phyloP scores from a whole-genome alignment of 2,329 filamentous ascomycete genomes.

The Coniochaeta sp. region DNA sequence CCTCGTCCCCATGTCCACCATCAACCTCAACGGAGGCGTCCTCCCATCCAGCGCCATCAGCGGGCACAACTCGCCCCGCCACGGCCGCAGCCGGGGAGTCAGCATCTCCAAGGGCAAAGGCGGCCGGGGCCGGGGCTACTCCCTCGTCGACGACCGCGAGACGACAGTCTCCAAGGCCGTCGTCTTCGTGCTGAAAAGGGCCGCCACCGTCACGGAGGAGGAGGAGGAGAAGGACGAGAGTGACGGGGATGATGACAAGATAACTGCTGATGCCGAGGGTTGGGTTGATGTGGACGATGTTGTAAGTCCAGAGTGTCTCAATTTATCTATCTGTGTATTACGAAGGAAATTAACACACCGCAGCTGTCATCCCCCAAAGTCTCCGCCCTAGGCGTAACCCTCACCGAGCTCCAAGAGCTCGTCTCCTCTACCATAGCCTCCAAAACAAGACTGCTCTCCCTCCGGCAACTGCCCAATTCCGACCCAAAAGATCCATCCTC shows the following conservation, averaged over 20 bases:
- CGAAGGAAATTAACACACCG: background rate
- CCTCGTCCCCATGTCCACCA: constrained; percentile 25
- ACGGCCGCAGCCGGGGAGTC: constrained; percentile 31
- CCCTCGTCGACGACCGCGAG: constrained; percentile 32
- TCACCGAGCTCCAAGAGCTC: constrained; percentile 27
- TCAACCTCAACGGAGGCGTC: constrained; percentile 27
- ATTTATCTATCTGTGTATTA: background rate
- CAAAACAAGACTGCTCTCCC: constrained; percentile 27
- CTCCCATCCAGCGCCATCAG: constrained; percentile 25
- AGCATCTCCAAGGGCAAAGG: constrained; percentile 27
- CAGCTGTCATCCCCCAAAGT: constrained; percentile 29
- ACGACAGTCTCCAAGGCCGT: constrained; percentile 32
- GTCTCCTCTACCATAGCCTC: constrained; percentile 17
- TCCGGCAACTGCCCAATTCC: constrained; percentile 19
- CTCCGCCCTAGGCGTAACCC: constrained; percentile 24
- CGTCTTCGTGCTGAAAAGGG: constrained; percentile 31
- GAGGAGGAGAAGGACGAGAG: constrained; percentile 23
- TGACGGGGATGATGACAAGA: constrained; percentile 16
- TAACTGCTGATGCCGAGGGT: constrained; percentile 30
- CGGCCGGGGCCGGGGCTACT: constrained; percentile 28
- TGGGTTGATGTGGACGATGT: constrained; percentile 32
- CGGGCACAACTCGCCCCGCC: constrained; percentile 25
- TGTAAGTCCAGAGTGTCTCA: constrained; percentile 20
- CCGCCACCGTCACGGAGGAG: constrained; percentile 21
- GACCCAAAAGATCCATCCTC: constrained; percentile 18